These are phyloP conservation scores for Phaffia australis DNA, from an alignment of 768 basidiomycete genomes.

Conservation along the genomic window DNA sequence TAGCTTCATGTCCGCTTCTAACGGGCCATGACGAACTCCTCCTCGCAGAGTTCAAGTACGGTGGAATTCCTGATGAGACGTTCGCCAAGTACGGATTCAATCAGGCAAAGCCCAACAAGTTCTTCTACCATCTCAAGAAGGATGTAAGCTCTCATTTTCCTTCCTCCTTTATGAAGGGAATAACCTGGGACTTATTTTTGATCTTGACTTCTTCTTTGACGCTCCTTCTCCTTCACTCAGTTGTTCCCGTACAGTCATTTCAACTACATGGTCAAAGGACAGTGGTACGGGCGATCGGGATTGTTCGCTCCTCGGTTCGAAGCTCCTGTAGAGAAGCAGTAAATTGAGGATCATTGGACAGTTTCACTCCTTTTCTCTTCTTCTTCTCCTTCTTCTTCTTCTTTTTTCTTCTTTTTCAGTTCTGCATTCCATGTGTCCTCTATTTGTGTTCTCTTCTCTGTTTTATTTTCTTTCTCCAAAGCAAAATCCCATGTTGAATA, in stretches of 20 bases:
- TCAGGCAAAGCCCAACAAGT: slow-evolving; percentile 67
- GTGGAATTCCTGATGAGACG: slow-evolving; percentile 71
- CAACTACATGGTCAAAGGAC: slow-evolving; percentile 22
- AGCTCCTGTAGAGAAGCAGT: neutral
- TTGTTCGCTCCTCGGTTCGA: slow-evolving; percentile 12
- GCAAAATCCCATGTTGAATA: neutral
- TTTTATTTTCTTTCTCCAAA: slow-evolving; percentile 24
- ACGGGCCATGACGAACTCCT: slow-evolving; percentile 40
- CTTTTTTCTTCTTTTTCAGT: neutral
- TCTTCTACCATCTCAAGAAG: slow-evolving; percentile 81
- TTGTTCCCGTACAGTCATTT: slow-evolving; percentile 23
- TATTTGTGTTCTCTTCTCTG: neutral
- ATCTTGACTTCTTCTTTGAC: too few species aligned
- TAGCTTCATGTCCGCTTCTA: slow-evolving; percentile 35
- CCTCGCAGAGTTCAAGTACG: slow-evolving; percentile 92
- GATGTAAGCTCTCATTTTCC: slow-evolving; percentile 28
- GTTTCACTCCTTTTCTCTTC: slow-evolving; percentile 32
- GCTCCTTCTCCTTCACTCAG: too few species aligned
- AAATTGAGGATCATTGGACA: slow-evolving; percentile 49
- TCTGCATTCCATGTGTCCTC: neutral
- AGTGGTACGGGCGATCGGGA: slow-evolving; percentile 24
- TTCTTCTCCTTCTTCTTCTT: neutral
- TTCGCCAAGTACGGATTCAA: slow-evolving; percentile 57
- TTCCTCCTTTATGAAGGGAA: neutral
- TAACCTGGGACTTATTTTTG: too few species aligned